Evolutionary conservation across 108 stramenopile genomes (phyloP), one percentile per base, ranked within the genome.

Genomic region (Cyclotella choctawhatcheeana): DNA sequence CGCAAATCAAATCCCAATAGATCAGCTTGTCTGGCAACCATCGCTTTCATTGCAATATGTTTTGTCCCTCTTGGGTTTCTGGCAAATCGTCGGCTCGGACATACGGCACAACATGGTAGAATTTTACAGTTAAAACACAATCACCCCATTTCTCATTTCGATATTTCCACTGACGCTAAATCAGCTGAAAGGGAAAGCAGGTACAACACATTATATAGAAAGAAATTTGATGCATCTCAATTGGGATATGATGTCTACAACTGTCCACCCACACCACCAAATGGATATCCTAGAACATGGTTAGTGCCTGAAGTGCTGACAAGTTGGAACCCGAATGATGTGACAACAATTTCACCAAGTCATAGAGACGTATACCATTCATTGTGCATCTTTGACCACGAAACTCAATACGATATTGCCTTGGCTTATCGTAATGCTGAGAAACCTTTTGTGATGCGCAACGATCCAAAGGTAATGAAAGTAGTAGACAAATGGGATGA

Each of bases 371-470:
- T 82, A 10, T 76, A 72, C 33, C 74, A 82, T 25, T 68, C 67
- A 31, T 13, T 82, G 20, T 82, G 81, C 52, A 62, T 67, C 0
- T 82, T 82, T 51, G 81, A 84, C 34, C 50, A 74, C 34, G 20
- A 50, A 1, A 73, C 65, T 20, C 76, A 82, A 24, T 77, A 77
- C 58, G 71, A 72, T 22, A 30, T 52, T 20, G 81, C 81, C 22
- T 40, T 69, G 58, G 58, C n/a, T 16, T 82, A 82, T 73, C 76
- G 81, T 26, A 73, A 82, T 20, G 86, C 86, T 0, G 93, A 94
- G 54, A 82, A 87, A 33, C 93, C 93, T 22, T 94, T 94, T 64
- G 79, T 93, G 18, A 61, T 93, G 16, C 86, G 88, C 44, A 86
- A 88, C 55, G 82, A 91, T 48, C 93, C 93, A 34, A 73, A 70